Base-by-base conservation (phyloP, 495 filamentous ascomycete species). In the Bathelium albidoporum region DNA sequence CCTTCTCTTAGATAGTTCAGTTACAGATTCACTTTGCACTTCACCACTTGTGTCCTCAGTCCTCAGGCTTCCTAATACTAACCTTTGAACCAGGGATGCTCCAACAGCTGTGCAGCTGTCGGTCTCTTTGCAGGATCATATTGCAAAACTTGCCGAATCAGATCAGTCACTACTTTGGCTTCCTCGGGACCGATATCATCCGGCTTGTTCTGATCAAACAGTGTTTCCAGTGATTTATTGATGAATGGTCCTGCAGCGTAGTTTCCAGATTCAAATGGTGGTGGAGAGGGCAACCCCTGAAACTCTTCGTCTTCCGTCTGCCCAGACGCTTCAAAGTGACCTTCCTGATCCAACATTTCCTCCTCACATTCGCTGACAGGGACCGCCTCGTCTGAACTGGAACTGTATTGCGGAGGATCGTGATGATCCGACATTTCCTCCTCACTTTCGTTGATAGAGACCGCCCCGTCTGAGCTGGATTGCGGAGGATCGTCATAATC, bases 61-160 rank as follows among this genome's bases (percentile, higher is more conserved):
- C n/a, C n/a, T n/a, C n/a, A n/a, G n/a, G n/a, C n/a, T n/a, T n/a
- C n/a, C n/a, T n/a, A n/a, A n/a, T n/a, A 18, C 44, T 49, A 49
- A 5, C 22, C 49, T 1, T 2, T 28, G 49, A 76, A 76, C 71
- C 71, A 76, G 43, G 74, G 69, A 73, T 74, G 59, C 31, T 26
- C 34, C 43, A 74, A 58, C 28, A 73, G 49, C 34, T 74, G 59
- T 18, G 68, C 53, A 66, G 71, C 45, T 29, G 72, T 70, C 14
- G 73, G 73, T 58, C 73, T 60, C 60, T 70, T 71, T 49, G 55
- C 66, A 26, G 73, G 70, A 65, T 73, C 71, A 68, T 74, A 75
- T 31, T 74, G 69, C 64, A 76, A 58, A 60, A 73, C 75, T 66
- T 68, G 66, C 59, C 73, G 67, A 58, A 76, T 66, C 9, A 75